These are phyloP conservation scores for Boletus huronensis DNA, from an alignment of 768 basidiomycete species.

Conservation along the genomic window DNA sequence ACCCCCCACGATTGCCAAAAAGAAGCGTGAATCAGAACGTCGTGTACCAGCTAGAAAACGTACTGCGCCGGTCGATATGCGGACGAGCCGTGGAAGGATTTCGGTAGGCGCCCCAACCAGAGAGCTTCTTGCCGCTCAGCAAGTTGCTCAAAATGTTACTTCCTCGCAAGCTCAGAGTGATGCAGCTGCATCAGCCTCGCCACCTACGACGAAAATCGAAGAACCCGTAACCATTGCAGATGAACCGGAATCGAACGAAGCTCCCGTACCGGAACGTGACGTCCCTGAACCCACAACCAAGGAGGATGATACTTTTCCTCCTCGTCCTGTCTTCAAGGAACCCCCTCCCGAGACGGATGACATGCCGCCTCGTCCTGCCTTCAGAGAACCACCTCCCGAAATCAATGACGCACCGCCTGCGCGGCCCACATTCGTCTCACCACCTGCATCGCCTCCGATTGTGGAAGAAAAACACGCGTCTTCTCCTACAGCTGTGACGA, in stretches of 20 bases:
- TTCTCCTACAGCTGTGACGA: conserved; percentile 36
- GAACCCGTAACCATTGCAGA: conserved; percentile 12
- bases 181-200: conserved; percentile 10
- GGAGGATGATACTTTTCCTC: conserved; percentile 20
- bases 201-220: conserved; percentile 16
- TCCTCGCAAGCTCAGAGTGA: conserved; percentile 22
- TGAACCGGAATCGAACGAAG: conserved; percentile 17
- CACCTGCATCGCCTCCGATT: conserved; percentile 24
- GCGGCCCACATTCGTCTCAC: conserved; percentile 18
- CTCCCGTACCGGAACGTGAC: neutral
- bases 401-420: conserved; percentile 36
- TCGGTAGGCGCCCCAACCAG: conserved; percentile 66
- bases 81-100: conserved; percentile 74
- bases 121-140: conserved; percentile 70
- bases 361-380: conserved; percentile 41
- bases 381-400: conserved; percentile 66
- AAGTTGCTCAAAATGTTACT: conserved; percentile 54
- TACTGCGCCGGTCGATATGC: conserved; percentile 85
- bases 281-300: conserved; percentile 1
- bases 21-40: conserved; percentile 85
- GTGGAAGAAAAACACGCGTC: conserved; percentile 22
- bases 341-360: conserved; percentile 46
- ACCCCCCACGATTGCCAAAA: conserved; percentile 77
- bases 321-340: conserved; percentile 55
- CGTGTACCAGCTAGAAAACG: conserved; percentile 81